These are phyloP conservation scores for Wallacemonas sp. DNA, from an alignment of 208 protist genomes.

Conservation along the genomic window DNA sequence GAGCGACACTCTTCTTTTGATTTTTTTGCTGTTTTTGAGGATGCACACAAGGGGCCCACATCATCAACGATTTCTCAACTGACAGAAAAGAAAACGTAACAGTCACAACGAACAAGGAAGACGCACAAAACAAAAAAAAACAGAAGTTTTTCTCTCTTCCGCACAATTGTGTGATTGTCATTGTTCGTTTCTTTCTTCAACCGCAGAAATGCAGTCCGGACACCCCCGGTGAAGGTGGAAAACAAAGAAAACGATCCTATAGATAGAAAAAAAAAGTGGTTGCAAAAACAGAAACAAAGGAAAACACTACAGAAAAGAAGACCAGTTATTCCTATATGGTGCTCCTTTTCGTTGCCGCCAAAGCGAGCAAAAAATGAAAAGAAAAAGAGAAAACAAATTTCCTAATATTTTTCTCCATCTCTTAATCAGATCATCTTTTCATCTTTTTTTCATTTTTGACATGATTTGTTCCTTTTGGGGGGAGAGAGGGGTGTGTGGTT, in stretches of 20 bases:
- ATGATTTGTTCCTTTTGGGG: conserved; percentile 5
- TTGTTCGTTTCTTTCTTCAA: not conserved
- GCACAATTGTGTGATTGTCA: too few species aligned
- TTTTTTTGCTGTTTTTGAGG: conserved; percentile 8
- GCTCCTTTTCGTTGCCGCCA: conserved; percentile 9
- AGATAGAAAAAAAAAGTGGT: conserved; percentile 10
- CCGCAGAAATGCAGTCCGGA: not conserved
- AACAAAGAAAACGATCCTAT: conserved; percentile 15
- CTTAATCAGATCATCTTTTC: not conserved
- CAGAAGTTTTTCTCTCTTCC: too few species aligned
- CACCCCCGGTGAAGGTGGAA: conserved; percentile 2
- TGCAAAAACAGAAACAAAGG: conserved; percentile 4
- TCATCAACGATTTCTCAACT: not conserved
- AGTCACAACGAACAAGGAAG: conserved; percentile 9
- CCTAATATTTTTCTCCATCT: not conserved
- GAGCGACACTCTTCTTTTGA: too few species aligned
- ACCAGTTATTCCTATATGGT: conserved; percentile 7
- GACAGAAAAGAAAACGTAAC: not conserved
- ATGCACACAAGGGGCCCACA: conserved; percentile 4
- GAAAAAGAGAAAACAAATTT: conserved; percentile 14
- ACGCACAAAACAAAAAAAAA: conserved; percentile 19
- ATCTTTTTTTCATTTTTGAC: conserved; percentile 8
- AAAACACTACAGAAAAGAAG: conserved; percentile 21
- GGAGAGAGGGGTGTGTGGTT: not conserved
- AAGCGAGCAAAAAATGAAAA: conserved; percentile 18